Evolutionary conservation across 208 protist species (phyloP).

Genomic region (Leishmania tropica): DNA sequence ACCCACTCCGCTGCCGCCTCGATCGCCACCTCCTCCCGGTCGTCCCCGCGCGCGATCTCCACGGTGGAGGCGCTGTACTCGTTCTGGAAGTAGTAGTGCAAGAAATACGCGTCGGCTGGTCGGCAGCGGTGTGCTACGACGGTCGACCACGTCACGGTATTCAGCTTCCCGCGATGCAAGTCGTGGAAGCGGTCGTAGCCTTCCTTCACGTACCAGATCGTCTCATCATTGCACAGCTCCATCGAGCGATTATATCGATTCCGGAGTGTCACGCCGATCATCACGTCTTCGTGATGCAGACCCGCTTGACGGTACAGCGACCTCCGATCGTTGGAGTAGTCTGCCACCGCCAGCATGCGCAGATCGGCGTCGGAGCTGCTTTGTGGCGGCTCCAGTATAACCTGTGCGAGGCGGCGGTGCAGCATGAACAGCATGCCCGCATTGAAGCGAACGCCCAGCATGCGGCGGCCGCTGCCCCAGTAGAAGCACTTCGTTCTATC

Average conservation of each 20-base stretch:
- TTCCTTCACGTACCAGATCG: conserved; percentile 6
- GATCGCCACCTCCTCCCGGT: not conserved
- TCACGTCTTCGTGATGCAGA: conserved; percentile 11
- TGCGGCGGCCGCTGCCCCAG: conserved; percentile 21
- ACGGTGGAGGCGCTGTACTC: not conserved
- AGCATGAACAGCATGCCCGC: conserved; percentile 19
- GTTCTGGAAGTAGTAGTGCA: conserved; percentile 20
- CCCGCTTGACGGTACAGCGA: not conserved
- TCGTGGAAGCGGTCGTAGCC: conserved; percentile 12
- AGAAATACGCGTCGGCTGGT: conserved; percentile 8
- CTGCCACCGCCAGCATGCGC: not conserved
- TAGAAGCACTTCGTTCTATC: conserved; percentile 12
- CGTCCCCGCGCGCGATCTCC: not conserved
- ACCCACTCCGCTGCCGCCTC: conserved; percentile 1
- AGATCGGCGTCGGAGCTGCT: not conserved
- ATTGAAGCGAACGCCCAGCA: not conserved
- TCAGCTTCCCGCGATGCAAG: not conserved
- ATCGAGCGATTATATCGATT: not conserved
- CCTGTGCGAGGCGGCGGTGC: conserved; percentile 6
- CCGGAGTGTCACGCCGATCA: not conserved
- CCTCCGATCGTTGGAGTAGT: not conserved
- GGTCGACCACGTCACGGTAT: conserved; percentile 15
- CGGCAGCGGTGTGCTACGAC: conserved; percentile 23
- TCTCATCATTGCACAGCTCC: not conserved
- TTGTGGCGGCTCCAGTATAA: conserved; percentile 7